Percentiles rank a stretch among this genome's conserved stretches.
Conservation (phyloP, 2,329 filamentous ascomycete genomes). For the Stemphylium lycopersici region DNA sequence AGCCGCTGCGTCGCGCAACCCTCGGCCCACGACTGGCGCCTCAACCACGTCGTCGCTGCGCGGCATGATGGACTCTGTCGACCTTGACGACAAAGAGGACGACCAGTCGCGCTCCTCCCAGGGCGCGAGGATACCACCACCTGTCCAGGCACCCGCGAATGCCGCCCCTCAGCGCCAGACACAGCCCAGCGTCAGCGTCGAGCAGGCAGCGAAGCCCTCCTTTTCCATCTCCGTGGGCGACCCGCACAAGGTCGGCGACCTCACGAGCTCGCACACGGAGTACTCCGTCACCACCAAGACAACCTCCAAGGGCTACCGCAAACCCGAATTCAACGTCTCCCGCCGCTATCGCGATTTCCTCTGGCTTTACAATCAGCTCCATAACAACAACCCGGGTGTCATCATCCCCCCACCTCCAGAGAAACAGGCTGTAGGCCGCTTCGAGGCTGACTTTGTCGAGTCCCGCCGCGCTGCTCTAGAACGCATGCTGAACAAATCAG, state of each 20-base stretch:
- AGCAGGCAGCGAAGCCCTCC: slow-evolving; percentile 89
- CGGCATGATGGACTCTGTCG: slow-evolving; percentile 68
- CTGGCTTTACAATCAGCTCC: slow-evolving; percentile 95
- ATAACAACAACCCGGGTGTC: slow-evolving; percentile 91
- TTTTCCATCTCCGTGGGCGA: slow-evolving; percentile 94
- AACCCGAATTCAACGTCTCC: slow-evolving; percentile 90
- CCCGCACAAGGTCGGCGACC: slow-evolving; percentile 95
- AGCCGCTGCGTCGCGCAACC: slow-evolving; percentile 57
- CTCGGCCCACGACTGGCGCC: slow-evolving; percentile 59
- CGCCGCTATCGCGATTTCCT: slow-evolving; percentile 95
- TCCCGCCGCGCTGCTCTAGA: slow-evolving; percentile 88
- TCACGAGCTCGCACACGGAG: slow-evolving; percentile 96
- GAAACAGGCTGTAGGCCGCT: slow-evolving; percentile 95
- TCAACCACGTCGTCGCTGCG: slow-evolving; percentile 58
- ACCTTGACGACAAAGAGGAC: slow-evolving; percentile 71
- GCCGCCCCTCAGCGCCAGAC: slow-evolving; percentile 58
- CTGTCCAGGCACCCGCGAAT: slow-evolving; percentile 60
- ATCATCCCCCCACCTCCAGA: slow-evolving; percentile 96
- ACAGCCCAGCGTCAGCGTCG: slow-evolving; percentile 84
- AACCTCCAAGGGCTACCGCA: slow-evolving; percentile 92
- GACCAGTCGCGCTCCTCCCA: slow-evolving; percentile 51
- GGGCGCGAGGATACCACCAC: slow-evolving; percentile 69
- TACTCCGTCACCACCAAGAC: slow-evolving; percentile 97
- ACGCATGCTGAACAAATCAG: slow-evolving; percentile 97
- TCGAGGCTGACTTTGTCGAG: slow-evolving; percentile 96